Conservation (phyloP, 148 eudicot genomes). For the Vaccinium vitisidaea region DNA sequence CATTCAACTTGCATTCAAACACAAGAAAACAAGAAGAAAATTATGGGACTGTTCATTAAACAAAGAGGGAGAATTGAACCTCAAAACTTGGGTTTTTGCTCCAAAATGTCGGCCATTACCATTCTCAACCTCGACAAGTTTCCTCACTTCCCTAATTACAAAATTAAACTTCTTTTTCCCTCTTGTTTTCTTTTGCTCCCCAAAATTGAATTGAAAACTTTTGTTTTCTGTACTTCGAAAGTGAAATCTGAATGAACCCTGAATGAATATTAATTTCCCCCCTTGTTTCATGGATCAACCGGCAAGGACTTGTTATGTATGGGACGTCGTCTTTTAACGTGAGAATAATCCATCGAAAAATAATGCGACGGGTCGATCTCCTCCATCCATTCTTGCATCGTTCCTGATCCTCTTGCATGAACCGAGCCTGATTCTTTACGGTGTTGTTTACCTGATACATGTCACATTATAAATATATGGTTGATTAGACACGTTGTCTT, state of each 20-base stretch:
- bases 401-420: conserved; percentile 23
- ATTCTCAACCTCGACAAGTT: conserved; percentile 26
- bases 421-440: conserved; percentile 20
- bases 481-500: background rate
- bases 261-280: background rate
- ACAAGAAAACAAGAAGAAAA: background rate
- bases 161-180: background rate
- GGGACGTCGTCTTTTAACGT: conserved; percentile 53
- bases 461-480: background rate
- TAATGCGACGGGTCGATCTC: conserved; percentile 24
- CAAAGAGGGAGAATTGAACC: background rate
- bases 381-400: conserved; percentile 28
- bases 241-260: background rate
- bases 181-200: background rate
- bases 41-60: background rate
- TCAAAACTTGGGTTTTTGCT: conserved; percentile 25
- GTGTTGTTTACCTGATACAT: conserved; percentile 25
- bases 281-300: conserved; percentile 46
- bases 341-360: conserved; percentile 55
- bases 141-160: conserved; percentile 28
- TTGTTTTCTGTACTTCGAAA: background rate
- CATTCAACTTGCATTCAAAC: background rate
- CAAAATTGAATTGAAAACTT: background rate
- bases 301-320: conserved; percentile 59
- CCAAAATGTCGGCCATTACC: conserved; percentile 41